phyloP scores from a whole-genome alignment of 306 rosid genomes.

The Cucumis cinereus region DNA sequence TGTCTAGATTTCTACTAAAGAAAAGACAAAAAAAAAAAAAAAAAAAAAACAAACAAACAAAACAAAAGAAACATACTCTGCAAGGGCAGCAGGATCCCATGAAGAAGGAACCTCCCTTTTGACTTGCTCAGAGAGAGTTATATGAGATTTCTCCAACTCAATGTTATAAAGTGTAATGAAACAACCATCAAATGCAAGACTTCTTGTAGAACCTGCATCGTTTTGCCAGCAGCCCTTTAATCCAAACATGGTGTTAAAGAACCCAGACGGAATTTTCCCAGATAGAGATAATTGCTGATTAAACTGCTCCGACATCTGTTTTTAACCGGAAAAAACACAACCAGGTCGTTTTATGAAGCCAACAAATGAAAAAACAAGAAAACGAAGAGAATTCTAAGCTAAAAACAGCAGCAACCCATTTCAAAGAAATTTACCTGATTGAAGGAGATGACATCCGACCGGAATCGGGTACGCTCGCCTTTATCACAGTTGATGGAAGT shows the following conservation, averaged over 20 bases:
- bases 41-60: background rate
- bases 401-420: background rate
- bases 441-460: conserved; percentile 62
- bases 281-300: conserved; percentile 46
- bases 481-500: conserved; percentile 66
- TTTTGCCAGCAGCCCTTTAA: conserved; percentile 59
- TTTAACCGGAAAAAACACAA: background rate
- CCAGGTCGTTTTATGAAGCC: background rate
- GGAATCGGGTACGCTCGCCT: conserved; percentile 74
- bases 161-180: conserved; percentile 56
- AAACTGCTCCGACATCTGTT: conserved; percentile 80
- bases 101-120: conserved; percentile 55
- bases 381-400: background rate
- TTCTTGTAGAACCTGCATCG: conserved; percentile 54
- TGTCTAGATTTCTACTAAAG: background rate
- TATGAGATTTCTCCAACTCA: conserved; percentile 44
- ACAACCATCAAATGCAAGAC: conserved; percentile 72
- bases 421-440: conserved; percentile 27
- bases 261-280: conserved; percentile 79
- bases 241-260: conserved; percentile 57
- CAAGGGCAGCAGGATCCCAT: conserved; percentile 84
- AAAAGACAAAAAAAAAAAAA: background rate
- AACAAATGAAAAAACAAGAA: background rate
- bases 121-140: conserved; percentile 44
- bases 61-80: conserved; percentile 33